Evolutionary conservation across 2,329 filamentous ascomycete species (phyloP), one percentile per base, ranked within the genome.

Genomic region (Exophiala sp.): DNA sequence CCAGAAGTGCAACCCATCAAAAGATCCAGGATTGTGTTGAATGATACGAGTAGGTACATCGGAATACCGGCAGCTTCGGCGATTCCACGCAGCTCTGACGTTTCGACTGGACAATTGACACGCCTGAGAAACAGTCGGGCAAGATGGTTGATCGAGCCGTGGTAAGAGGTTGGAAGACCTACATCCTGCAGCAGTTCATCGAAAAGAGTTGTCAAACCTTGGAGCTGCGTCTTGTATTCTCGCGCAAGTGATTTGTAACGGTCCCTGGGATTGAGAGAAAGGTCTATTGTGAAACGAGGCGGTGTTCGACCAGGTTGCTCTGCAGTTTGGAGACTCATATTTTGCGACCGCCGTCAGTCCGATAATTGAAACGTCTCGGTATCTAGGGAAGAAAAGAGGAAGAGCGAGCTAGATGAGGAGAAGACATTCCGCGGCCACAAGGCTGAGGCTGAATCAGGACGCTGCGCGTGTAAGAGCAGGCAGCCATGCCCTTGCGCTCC

Each of bases 1-100:
- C 81, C 80, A 56, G 81, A 85, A 1, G 84, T 86, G 64, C 85
- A 87, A 2, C 84, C 84, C 68, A 87, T 78, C 34, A 87, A 71
- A 4, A 81, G 69, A 62, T 88, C 85, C 1, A 87, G 71, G 1
- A 86, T 68, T 1, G 82, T 80, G 60, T 87, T 87, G 61, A 85
- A 77, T 2, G 78, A 77, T 2, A 87, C 77, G 0, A 87, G 71
- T 0, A 86, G 67, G 59, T 84, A 82, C 65, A 86, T 71, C 1
- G 79, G 72, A 3, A 87, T 71, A 0, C 74, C 77, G 0, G 75
- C 75, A 2, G 68, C 72, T 21, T 70, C 65, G 21, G 76, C 74
- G 34, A 87, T 83, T 0, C 84, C 84, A 3, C 66, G 69, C n/a
- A 88, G 67, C 65, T 87, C 84, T 41, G 78, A 73, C 0, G 78